Base-by-base conservation (phyloP, 495 filamentous ascomycete genomes). In the Hypomontagnella submonticulosa region DNA sequence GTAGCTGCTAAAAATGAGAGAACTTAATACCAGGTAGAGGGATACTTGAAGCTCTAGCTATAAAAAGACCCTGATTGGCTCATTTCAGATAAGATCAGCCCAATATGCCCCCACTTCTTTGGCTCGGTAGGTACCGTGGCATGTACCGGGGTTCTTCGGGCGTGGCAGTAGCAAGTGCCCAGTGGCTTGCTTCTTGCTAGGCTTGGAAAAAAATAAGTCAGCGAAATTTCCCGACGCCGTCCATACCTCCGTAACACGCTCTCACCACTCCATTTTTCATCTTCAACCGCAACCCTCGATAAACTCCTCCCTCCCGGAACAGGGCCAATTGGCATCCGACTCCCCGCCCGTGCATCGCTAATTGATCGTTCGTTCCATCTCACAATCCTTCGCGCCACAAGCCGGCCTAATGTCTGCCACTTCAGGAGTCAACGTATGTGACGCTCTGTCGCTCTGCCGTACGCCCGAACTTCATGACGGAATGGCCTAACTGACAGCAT, bases 391-490 rank as follows among this genome's bases (percentile, higher is more conserved):
- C 57, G 70, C 66, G 63, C 60, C 46, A 67, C 57, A 67, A 67
- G 62, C 55, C 56, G 63, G 55, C 52, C 71, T 72, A 63, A 86
- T 87, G 85, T 78, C 79, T 73, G 74, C 85, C 69, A 83, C 83
- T 57, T 81, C 82, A 63, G 85, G 85, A 73, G 82, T 85, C 69
- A 89, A 89, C 76, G 87, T 89, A 82, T 72, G 84, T 81, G 38
- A 19, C 43, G 5, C 43, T 38, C 10, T 51, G 38, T 23, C 43
- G 5, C 43, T 38, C 10, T 51, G 38, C 62, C 63, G 50, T 56
- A 56, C 41, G 44, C 50, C 60, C 55, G 44, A 66, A 57, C 42
- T 59, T 36, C 37, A 52, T 52, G 48, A 43, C 49, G 2, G 42
- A 23, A 27, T 2, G 23, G 30, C 48, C 34, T 54, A 50, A 70